These are phyloP conservation scores for Boletus vinaceobasis DNA, from an alignment of 768 basidiomycete species.

Conservation along the genomic window DNA sequence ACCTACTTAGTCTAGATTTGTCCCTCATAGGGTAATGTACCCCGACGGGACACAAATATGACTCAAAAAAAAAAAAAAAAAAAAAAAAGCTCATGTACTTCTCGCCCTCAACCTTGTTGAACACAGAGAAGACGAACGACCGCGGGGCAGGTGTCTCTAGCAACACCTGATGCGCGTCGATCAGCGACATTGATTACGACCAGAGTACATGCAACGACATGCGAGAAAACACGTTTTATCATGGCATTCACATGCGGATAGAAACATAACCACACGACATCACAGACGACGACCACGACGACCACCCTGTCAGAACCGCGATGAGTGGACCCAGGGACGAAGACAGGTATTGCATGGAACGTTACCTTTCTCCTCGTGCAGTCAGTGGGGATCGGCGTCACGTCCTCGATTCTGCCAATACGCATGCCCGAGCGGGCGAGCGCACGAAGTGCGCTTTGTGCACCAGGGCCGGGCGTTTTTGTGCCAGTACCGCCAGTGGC, in stretches of 20 bases:
- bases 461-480: constrained; percentile 98
- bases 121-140: constrained; percentile 44
- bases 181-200: constrained; percentile 62
- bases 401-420: constrained; percentile 97
- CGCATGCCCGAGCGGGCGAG: constrained; percentile 98
- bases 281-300: constrained; percentile 96
- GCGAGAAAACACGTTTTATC: constrained; percentile 25
- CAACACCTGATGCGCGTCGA: constrained; percentile 78
- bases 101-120: no score
- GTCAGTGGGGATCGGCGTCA: constrained; percentile 96
- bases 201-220: constrained; percentile 35
- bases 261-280: constrained; percentile 21
- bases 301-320: constrained; percentile 68
- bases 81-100: no score
- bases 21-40: no score
- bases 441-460: constrained; percentile 95
- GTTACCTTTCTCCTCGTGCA: constrained; percentile 93
- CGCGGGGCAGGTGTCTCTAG: constrained; percentile 67
- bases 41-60: no score
- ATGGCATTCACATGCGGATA: no score
- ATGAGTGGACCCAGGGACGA: background rate
- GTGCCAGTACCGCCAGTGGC: constrained; percentile 98
- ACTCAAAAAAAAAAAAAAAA: no score
- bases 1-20: no score
- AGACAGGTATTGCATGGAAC: background rate